Base-by-base conservation (phyloP, 768 basidiomycete genomes). In the Termitomyces sp. region DNA sequence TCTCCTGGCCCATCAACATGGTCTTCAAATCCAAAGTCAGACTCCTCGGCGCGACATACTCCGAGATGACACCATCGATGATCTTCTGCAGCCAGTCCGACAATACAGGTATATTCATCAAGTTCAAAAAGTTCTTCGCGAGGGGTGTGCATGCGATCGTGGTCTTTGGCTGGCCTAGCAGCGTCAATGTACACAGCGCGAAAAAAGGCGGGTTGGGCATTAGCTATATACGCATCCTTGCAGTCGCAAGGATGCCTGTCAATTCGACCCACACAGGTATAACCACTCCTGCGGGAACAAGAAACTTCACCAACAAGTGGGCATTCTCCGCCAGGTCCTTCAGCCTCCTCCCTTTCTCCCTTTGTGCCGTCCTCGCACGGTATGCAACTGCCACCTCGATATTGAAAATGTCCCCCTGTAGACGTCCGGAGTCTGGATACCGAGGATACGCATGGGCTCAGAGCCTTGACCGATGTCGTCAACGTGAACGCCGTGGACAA, bases 91-190 rank as follows among this genome's bases (percentile, higher is more conserved):
- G 73, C 76, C 88, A 91, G 0, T 77, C 75, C 2, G 82, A 85
- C 49, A 92, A 69, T 50, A 84, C 79, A 0, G 89, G 89, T 1
- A 91, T 66, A 68, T 91, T 85, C 77, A 91, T 84, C n/a, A 91
- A 73, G 66, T 91, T 89, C 16, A 88, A 76, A n/a, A 89, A 79
- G 7, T 75, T 67, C 60, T 76, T 79, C 44, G 79, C 73, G 59
- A 91, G 74, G 0, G 89, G 87, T 2, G 83, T 82, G 45, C 83
- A 86, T 19, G 82, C 83, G 30, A 88, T 73, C 21, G 80, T 79
- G 41, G 88, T 79, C 37, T 78, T 75, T 0, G 90, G 90, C 6
- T 88, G 79, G 17, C 89, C 89, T 61, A 90, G 80, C 16, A 92
- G 72, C 0, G 88, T 84, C 58, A 90, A 35, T 0, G 79, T 78